These are phyloP conservation scores for Cymbidium sinense DNA, from an alignment of 106 monocot genomes.

Conservation along the genomic window DNA sequence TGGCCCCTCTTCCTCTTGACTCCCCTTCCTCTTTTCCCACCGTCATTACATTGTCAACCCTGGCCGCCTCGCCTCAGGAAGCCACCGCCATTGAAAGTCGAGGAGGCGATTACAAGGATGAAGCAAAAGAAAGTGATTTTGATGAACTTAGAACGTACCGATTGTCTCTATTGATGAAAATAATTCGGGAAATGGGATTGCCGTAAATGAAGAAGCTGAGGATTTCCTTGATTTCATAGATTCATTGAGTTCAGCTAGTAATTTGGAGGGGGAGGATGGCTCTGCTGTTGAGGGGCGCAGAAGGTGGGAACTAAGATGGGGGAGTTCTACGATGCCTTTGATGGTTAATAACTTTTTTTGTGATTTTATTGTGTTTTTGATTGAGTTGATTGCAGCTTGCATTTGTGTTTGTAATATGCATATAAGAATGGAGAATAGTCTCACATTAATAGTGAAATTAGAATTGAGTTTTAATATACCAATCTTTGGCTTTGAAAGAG, in stretches of 20 bases:
- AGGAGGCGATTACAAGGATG: background rate
- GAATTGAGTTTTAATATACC: background rate
- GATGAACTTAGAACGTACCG: background rate
- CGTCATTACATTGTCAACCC: slow-evolving; percentile 26
- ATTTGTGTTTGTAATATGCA: no score
- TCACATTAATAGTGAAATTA: background rate
- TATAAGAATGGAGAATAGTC: background rate
- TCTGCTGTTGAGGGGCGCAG: slow-evolving; percentile 11
- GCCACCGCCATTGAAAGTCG: background rate
- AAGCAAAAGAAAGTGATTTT: background rate
- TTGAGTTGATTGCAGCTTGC: background rate
- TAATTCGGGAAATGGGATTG: background rate
- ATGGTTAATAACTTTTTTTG: slow-evolving; percentile 36
- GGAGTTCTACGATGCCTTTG: slow-evolving; percentile 57
- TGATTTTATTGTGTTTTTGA: background rate
- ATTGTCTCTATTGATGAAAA: background rate
- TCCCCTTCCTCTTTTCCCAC: slow-evolving; percentile 17
- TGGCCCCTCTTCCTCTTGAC: slow-evolving; percentile 14
- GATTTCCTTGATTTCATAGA: slow-evolving; percentile 53
- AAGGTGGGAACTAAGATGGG: slow-evolving; percentile 28
- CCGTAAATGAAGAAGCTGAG: slow-evolving; percentile 18
- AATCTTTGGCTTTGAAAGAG: no score
- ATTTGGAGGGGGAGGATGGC: slow-evolving; percentile 26
- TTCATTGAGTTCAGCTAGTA: slow-evolving; percentile 38
- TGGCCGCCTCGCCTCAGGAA: no score